Evolutionary conservation across 495 filamentous ascomycete genomes (phyloP), one percentile per base, ranked within the genome.

Genomic region (Penicillium waksmanii): DNA sequence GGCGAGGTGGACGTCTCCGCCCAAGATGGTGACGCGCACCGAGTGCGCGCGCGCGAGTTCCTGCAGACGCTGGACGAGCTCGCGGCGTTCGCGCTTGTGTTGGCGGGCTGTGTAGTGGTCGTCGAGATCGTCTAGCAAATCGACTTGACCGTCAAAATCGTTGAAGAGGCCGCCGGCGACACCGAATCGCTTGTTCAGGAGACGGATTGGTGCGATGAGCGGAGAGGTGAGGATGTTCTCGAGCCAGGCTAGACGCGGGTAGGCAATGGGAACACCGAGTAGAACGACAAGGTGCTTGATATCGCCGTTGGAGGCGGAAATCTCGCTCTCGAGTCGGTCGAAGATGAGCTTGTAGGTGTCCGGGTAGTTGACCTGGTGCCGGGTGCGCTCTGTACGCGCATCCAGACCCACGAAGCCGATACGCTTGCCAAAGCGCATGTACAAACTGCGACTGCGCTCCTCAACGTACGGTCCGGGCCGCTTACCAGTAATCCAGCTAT

Each of bases 21-120:
- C 83, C 7, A 98, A 83, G 64, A 97, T 96, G 17, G 90, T 91
- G 55, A 95, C 82, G 34, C 94, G 91, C 21, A 93, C 79, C 12
- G 84, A 88, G 77, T 90, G 85, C 58, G 85, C 78, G 49, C 86
- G 81, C 36, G 89, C 82, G 38, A 97, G 73, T 19, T 79, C 75
- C 69, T 97, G 93, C 21, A 97, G 82, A 23, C 88, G 84, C 44
- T 86, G 81, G 34, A 96, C 71, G 25, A 98, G 80, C 33, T 80
- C 75, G 60, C 86, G 87, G 46, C 94, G 88, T 78, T 97, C 94
- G 43, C 84, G 82, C 72, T 97, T 98, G 80, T 98, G 94, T 55
- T 91, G 91, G 33, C 86, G 85, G 12, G 94, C 92, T 27, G 92
- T 96, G 76, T 97, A 97, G 69, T 98, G 94, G 69, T 97, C 94